Base-by-base conservation (phyloP, 352 stramenopile species). In the Phytophthora pinifolia region DNA sequence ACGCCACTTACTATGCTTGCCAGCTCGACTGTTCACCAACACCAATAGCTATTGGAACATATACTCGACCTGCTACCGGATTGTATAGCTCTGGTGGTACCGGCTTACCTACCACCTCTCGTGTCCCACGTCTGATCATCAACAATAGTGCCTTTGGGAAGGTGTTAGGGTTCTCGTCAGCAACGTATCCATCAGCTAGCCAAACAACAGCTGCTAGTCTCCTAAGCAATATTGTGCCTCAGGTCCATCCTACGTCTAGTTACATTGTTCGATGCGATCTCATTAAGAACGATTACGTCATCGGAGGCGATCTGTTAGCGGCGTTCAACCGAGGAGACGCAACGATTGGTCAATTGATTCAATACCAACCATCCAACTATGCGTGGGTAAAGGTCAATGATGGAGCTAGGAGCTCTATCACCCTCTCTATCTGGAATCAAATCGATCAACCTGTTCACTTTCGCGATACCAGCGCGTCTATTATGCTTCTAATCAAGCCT, bases 231-330 rank as follows among this genome's bases (percentile, higher is more conserved):
- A 25, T 25, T 3, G 20, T 25, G 3, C 20, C 20, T 25, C 20
- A 25, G n/a, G n/a, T n/a, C n/a, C n/a, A n/a, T n/a, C n/a, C n/a
- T n/a, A n/a, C n/a, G n/a, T n/a, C n/a, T n/a, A n/a, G n/a, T n/a
- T n/a, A n/a, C n/a, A n/a, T 54, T 9, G 45, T 52, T 2, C 45
- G 33, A 10, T 52, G 31, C n/a, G 45, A 52, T 34, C 2, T 52
- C 3, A 34, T 52, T n/a, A 43, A 52, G 9, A 52, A 52, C 34
- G 45, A 52, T 18, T 52, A 44, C n/a, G 45, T 52, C 1, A 13
- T 20, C 9, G 35, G 13, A 9, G 45, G 45, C n/a, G 45, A 52
- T 43, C 18, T 43, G 1, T 12, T 52, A 1, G 22, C 17, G 4
- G 45, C 20, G n/a, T 52, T 52, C 20, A 32, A 52, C 17, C n/a